phyloP scores from a whole-genome alignment of 768 basidiomycete genomes.

The Boletus sp. region DNA sequence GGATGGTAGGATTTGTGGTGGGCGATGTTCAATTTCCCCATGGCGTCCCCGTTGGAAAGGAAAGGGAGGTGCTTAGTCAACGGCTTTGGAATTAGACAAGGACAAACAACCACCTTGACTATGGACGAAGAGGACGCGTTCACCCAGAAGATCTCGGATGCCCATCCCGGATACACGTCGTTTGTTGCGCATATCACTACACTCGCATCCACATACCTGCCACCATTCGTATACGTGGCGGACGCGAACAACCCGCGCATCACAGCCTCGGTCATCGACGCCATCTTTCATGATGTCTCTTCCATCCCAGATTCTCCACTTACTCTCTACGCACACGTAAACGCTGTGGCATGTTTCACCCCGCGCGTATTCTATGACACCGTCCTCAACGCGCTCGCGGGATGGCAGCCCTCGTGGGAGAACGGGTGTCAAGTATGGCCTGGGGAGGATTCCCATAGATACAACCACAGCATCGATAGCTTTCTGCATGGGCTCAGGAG shows the following conservation, averaged over 20 bases:
- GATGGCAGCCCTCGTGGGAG: constrained; percentile 57
- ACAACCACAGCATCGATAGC: constrained; percentile 64
- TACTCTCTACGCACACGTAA: constrained; percentile 45
- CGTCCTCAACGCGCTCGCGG: constrained; percentile 57
- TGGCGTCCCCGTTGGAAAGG: background rate
- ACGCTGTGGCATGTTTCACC: constrained; percentile 61
- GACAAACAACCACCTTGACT: constrained; percentile 3
- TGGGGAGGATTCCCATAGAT: constrained; percentile 40
- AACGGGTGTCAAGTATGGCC: constrained; percentile 62
- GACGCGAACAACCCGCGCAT: constrained; percentile 51
- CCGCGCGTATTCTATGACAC: constrained; percentile 65
- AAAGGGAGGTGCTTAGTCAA: constrained; percentile 7
- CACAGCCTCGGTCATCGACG: constrained; percentile 38
- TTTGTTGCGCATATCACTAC: constrained; percentile 26
- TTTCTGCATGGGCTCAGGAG: constrained; percentile 65
- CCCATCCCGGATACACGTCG: constrained; percentile 25
- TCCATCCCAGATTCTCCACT: constrained; percentile 17
- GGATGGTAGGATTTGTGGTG: constrained; percentile 93
- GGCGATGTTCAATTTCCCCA: constrained; percentile 66
- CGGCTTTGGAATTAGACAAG: constrained; percentile 14
- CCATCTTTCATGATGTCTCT: constrained; percentile 11
- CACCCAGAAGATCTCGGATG: constrained; percentile 2
- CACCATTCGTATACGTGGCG: constrained; percentile 68
- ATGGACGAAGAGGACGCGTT: constrained; percentile 21
- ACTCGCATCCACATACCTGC: constrained; percentile 41